phyloP scores from a whole-genome alignment of 192 early-diverging fungal species.

The Coemansia asiatica region DNA sequence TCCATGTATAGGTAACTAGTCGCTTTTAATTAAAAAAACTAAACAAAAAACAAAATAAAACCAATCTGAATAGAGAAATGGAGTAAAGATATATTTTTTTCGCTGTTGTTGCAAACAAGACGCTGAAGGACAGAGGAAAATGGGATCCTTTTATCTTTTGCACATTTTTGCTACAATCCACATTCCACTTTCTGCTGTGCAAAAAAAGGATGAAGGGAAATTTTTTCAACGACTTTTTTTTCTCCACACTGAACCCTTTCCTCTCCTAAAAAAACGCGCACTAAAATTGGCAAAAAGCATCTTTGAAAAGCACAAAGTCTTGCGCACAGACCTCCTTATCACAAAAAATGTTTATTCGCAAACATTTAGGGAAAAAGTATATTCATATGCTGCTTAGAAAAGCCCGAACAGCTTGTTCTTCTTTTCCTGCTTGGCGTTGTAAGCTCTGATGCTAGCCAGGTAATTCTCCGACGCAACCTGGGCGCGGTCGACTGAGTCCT shows the following conservation, averaged over 20 bases:
- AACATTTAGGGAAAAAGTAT: neutral
- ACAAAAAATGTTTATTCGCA: neutral
- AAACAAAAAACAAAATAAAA: neutral
- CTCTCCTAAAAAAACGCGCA: neutral
- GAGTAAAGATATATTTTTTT: too few relatives aligned
- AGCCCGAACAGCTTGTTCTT: constrained; percentile 36
- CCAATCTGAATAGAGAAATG: neutral
- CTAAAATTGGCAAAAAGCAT: neutral
- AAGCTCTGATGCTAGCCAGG: constrained; percentile 37
- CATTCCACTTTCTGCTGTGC: too few relatives aligned
- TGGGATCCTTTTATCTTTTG: too few relatives aligned
- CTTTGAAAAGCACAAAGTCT: neutral
- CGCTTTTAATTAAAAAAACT: neutral
- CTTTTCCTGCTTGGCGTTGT: constrained; percentile 44
- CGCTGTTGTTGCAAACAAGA: too few relatives aligned
- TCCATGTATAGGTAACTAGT: neutral
- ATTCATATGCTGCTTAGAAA: constrained; percentile 8
- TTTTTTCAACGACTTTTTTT: too few relatives aligned
- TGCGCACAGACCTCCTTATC: constrained; percentile 3
- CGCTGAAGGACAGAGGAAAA: too few relatives aligned
- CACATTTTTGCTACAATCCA: too few relatives aligned
- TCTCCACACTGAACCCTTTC: too few relatives aligned
- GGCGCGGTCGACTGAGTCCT: constrained; percentile 22
- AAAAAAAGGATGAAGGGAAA: too few relatives aligned
- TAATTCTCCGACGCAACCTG: constrained; percentile 27